Conservation (phyloP, 495 filamentous ascomycete genomes). For the Ascobolus immersus region DNA sequence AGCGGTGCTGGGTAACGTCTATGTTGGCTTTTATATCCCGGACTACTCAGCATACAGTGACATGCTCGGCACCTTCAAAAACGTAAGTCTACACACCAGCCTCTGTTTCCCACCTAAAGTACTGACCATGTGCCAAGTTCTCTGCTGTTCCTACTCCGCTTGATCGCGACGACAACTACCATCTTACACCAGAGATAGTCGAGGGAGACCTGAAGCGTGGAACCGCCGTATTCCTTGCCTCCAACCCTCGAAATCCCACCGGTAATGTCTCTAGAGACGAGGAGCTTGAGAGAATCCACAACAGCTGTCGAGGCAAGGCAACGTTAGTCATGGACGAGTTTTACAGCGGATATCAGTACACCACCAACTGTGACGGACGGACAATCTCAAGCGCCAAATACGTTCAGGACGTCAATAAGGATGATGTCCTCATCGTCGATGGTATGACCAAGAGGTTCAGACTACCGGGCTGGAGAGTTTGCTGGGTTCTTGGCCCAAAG, state of each 20-base stretch:
- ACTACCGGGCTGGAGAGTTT: constrained; percentile 79
- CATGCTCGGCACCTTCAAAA: constrained; percentile 81
- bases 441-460: constrained; percentile 93
- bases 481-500: constrained; percentile 80
- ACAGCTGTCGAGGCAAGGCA: constrained; percentile 69
- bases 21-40: constrained; percentile 68
- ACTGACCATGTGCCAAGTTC: constrained; percentile 30
- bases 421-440: constrained; percentile 75
- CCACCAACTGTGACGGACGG: constrained; percentile 61
- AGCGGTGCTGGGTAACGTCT: constrained; percentile 76
- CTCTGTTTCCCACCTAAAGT: constrained; percentile 1
- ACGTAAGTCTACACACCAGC: constrained; percentile 26
- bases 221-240: constrained; percentile 69
- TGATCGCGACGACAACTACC: constrained; percentile 57
- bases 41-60: constrained; percentile 59
- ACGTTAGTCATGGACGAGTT: constrained; percentile 92
- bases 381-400: constrained; percentile 74
- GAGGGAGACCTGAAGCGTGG: constrained; percentile 71
- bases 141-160: constrained; percentile 73
- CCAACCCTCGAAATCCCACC: constrained; percentile 94
- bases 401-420: constrained; percentile 40
- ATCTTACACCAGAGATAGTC: constrained; percentile 79
- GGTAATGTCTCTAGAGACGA: constrained; percentile 59
- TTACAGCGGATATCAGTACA: constrained; percentile 66
- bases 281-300: constrained; percentile 64